Conservation (phyloP, 140 eudicot species). For the Cichorium intybus region DNA sequence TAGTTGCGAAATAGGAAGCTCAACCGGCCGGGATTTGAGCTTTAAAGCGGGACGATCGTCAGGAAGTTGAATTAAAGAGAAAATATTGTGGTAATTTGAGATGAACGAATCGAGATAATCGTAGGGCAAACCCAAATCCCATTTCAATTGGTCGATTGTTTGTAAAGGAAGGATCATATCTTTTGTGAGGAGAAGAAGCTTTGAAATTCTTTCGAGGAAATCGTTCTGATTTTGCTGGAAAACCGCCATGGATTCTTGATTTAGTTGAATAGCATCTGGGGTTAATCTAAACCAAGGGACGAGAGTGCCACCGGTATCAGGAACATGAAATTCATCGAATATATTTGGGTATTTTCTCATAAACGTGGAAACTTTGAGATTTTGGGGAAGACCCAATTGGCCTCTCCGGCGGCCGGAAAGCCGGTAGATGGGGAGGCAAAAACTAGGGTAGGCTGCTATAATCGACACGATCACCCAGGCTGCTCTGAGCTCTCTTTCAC, state of each 20-base stretch:
- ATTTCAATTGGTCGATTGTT: conserved; percentile 60
- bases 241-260: conserved; percentile 26
- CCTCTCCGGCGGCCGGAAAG: conserved; percentile 33
- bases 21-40: conserved; percentile 42
- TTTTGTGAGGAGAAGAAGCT: conserved; percentile 58
- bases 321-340: conserved; percentile 46
- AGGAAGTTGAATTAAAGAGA: conserved; percentile 38
- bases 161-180: conserved; percentile 48
- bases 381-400: conserved; percentile 48
- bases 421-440: conserved; percentile 40
- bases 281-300: conserved; percentile 58
- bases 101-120: conserved; percentile 39
- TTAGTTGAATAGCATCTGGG: conserved; percentile 28
- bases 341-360: conserved; percentile 59
- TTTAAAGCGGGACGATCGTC: conserved; percentile 55
- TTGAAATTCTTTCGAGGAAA: conserved; percentile 44
- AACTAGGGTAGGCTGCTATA: conserved; percentile 30
- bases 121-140: conserved; percentile 68
- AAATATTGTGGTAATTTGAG: no score
- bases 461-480: conserved; percentile 46
- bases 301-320: conserved; percentile 50
- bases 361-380: no score
- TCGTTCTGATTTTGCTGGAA: conserved; percentile 32
- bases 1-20: conserved; percentile 54
- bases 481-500: conserved; percentile 43